phyloP scores from a whole-genome alignment of 202 grass and related monocot genomes.

The Dendrocalamus latiflorus region DNA sequence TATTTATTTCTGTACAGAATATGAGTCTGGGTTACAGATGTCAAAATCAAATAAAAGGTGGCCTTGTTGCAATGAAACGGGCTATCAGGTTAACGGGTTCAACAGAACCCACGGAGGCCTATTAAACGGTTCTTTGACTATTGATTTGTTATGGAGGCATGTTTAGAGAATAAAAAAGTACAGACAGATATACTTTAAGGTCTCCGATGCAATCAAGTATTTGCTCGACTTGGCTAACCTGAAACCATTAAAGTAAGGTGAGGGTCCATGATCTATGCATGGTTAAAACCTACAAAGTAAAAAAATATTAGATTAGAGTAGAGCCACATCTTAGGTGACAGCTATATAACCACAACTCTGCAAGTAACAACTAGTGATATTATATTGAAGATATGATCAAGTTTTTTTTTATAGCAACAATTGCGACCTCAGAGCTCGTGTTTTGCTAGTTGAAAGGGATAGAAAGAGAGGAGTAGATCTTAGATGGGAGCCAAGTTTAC shows the following conservation, averaged over 20 bases:
- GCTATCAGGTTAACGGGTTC: constrained; percentile 32
- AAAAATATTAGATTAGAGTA: constrained; percentile 18
- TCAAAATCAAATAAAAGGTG: constrained; percentile 50
- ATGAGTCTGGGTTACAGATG: constrained; percentile 20
- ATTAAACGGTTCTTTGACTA: constrained; percentile 45
- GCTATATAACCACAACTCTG: constrained; percentile 33
- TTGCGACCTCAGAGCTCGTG: constrained; percentile 7
- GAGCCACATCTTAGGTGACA: constrained; percentile 36
- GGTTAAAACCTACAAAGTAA: constrained; percentile 39
- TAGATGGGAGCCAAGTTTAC: constrained; percentile 36
- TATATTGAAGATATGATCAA: constrained; percentile 17
- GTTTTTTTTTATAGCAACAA: constrained; percentile 12
- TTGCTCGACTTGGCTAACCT: constrained; percentile 47
- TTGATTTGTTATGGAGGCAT: constrained; percentile 46
- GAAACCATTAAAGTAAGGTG: constrained; percentile 45
- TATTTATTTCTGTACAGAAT: constrained; percentile 8
- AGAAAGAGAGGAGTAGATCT: constrained; percentile 24
- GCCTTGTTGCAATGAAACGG: constrained; percentile 17
- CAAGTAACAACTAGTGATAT: constrained; percentile 14
- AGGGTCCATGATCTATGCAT: constrained; percentile 39
- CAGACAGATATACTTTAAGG: constrained; percentile 36
- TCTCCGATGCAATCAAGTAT: constrained; percentile 38
- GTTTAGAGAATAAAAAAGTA: constrained; percentile 33
- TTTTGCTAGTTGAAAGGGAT: constrained; percentile 48
- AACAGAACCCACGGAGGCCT: constrained; percentile 16